Conservation (phyloP, 257 asterid genomes). For the Mitragyna speciosa region DNA sequence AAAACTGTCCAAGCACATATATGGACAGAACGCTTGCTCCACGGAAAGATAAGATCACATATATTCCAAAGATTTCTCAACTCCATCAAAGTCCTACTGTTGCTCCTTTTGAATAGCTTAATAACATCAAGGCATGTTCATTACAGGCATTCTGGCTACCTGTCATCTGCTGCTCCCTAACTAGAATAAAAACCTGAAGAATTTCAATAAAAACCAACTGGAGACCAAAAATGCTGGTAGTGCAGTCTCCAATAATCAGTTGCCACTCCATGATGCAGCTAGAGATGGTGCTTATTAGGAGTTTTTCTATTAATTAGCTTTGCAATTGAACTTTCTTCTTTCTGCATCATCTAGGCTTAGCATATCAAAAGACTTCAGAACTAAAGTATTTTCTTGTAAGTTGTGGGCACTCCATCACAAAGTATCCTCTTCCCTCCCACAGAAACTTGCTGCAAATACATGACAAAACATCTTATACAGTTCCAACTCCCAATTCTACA, state of each 20-base stretch:
- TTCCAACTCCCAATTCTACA: too few species aligned
- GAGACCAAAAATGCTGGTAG: background rate
- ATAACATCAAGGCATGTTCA: background rate
- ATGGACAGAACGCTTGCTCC: background rate
- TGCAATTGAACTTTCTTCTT: background rate
- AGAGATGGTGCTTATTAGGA: background rate
- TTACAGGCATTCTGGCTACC: background rate
- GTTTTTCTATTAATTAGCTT: background rate
- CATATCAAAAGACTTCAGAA: too few species aligned
- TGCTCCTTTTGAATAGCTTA: background rate
- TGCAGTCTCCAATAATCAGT: background rate
- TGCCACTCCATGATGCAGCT: background rate
- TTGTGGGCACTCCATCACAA: too few species aligned
- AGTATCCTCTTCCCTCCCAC: too few species aligned
- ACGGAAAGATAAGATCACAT: background rate
- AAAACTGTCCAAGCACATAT: background rate
- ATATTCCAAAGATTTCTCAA: background rate
- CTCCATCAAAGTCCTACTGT: background rate
- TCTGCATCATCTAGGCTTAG: too few species aligned
- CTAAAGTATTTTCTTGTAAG: too few species aligned
- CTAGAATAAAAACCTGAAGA: background rate
- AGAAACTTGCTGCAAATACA: too few species aligned
- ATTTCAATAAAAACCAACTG: background rate
- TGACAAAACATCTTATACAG: too few species aligned
- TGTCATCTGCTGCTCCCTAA: background rate